phyloP scores from a whole-genome alignment of 108 stramenopile genomes.

The Fistulifera pelliculosa region DNA sequence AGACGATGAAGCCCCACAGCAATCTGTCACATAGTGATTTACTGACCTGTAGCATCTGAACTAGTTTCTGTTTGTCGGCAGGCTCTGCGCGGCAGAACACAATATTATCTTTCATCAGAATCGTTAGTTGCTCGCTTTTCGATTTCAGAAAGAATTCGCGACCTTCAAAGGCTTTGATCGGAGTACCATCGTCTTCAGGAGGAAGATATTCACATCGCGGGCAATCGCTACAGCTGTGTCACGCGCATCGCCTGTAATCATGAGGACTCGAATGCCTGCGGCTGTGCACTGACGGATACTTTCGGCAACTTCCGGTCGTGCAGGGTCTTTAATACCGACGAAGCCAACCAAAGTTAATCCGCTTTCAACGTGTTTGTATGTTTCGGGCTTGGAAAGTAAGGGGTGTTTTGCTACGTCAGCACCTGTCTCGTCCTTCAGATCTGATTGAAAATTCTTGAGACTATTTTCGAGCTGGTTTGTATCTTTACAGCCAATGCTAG shows the following conservation, averaged over 20 bases:
- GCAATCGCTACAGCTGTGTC: slow-evolving; percentile 95
- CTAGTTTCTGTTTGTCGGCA: slow-evolving; percentile 92
- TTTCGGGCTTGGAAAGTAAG: slow-evolving; percentile 54
- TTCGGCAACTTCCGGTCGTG: slow-evolving; percentile 93
- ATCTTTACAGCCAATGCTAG: slow-evolving; percentile 91
- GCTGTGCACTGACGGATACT: slow-evolving; percentile 80
- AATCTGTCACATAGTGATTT: too few relatives aligned
- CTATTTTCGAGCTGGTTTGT: slow-evolving; percentile 41
- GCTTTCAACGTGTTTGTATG: slow-evolving; percentile 84
- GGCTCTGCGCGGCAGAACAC: slow-evolving; percentile 98
- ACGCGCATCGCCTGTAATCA: slow-evolving; percentile 97
- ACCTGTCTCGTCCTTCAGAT: slow-evolving; percentile 22
- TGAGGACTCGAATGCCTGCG: slow-evolving; percentile 96
- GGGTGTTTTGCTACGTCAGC: slow-evolving; percentile 41
- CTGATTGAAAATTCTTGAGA: slow-evolving; percentile 33
- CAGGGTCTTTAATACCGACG: slow-evolving; percentile 97
- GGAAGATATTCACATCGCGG: slow-evolving; percentile 66
- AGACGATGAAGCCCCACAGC: too few relatives aligned
- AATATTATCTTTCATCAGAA: slow-evolving; percentile 73
- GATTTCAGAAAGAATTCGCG: slow-evolving; percentile 77
- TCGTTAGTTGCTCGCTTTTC: slow-evolving; percentile 49
- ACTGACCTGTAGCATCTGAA: slow-evolving; percentile 84
- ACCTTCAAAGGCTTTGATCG: slow-evolving; percentile 72
- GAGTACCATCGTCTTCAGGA: slow-evolving; percentile 12
- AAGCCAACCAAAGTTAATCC: slow-evolving; percentile 91